Base-by-base conservation (phyloP, 1,284 basidiomycete species). In the Irpex sp. region DNA sequence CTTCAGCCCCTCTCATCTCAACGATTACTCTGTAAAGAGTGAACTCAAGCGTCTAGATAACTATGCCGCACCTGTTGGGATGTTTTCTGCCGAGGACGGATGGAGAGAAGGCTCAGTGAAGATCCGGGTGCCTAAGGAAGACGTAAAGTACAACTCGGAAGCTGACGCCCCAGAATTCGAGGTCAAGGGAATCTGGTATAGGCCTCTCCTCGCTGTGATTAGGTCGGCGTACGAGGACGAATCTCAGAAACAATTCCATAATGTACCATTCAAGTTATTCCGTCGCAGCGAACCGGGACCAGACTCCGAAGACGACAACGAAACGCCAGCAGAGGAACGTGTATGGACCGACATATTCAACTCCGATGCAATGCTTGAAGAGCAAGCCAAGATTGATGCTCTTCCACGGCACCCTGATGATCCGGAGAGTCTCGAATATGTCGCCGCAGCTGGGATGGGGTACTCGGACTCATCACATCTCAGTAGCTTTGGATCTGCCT, bases 401-500 rank as follows among this genome's bases (percentile, higher is more conserved):
- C 37, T 57, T 51, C 60, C 65, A 1, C 61, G 51, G 1, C 54
- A 66, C 17, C 54, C 63, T 9, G 62, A 36, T 1, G 67, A 68
- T 49, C 36, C 57, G 1, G 26, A 31, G 31, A 52, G 66, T 5
- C n/a, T 70, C 1, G 68, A 69, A 59, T 61, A 64, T 15, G 66
- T 64, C 1, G 38, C 70, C 5, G 47, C 59, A 8, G 59, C 63
- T 0, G 26, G 72, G 1, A 75, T 79, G 73, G 66, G 75, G 59
- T 78, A 71, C 69, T 80, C 78, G 0, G 77, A 80, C 59, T 63
- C 73, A 0, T 80, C 78, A 0, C 75, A 78, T 5, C 68, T 80
- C 0, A 68, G 76, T 0, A 67, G 67, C 8, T 80, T 79, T 60
- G 77, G 79, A 0, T 62, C 66, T 0, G 71, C 73, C 1, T 68